Base-by-base conservation (phyloP, 148 eudicot genomes). In the Salicornia ramosissima region DNA sequence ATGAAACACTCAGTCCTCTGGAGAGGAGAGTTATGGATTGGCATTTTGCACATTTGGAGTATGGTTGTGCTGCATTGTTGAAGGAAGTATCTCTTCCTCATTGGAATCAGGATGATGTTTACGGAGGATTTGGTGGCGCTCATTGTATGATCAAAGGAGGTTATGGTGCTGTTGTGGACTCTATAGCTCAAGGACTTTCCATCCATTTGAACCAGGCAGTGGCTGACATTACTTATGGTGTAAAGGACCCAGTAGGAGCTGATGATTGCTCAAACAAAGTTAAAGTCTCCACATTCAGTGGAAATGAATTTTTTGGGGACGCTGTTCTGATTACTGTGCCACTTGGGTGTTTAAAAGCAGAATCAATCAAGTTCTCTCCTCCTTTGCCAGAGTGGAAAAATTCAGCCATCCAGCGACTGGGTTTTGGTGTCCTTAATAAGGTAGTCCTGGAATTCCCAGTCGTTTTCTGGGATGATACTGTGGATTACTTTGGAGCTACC, bases 101-200 rank as follows among this genome's bases (percentile, higher is more conserved):
- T 78, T 95, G 99, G 99, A 95, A 95, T 71, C 99, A 95, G 81
- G 99, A 95, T 81, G 99, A 95, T 83, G 77, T 83, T 39, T 95
- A 95, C 80, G 99, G 99, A 77, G 99, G 99, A 68, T 95, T 95
- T 83, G 99, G 99, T 46, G 99, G 99, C 31, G 97, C 99, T 57
- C 99, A 95, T 72, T 95, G 99, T 84, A 95, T 95, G 99, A 91
- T 95, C 49, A 95, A 91, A 89, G 99, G 99, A 72, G 99, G 97
- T 67, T 95, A 95, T 64, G 60, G 94, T 73, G 81, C 87, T 79
- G 90, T 91, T 80, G 94, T 91, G 75, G 97, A 95, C 59, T 87
- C 99, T 57, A 81, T 95, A 42, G 85, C 82, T 28, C 80, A 81
- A 67, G 99, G 96, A 69, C 86, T 95, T 75, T 68, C 80, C 76